Evolutionary conservation across 2,329 filamentous ascomycete species (phyloP).

Genomic region (Aspergillus sp.): DNA sequence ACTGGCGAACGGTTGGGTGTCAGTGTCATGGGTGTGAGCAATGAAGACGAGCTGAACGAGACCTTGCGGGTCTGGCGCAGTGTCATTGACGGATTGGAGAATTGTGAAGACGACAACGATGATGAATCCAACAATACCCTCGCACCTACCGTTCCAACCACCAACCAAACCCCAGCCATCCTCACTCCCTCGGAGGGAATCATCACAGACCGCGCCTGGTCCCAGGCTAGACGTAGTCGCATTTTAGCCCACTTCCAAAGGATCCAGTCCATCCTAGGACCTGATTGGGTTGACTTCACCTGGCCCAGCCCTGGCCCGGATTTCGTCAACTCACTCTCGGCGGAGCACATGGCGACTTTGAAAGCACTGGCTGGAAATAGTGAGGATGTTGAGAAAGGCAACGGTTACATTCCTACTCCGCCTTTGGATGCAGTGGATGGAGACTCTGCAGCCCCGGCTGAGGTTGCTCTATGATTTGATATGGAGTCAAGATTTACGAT

Average conservation of each 20-base stretch:
- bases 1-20: constrained; percentile 55
- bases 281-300: constrained; percentile 41
- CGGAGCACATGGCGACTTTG: constrained; percentile 19
- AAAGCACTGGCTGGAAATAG: constrained; percentile 3
- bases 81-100: constrained; percentile 46
- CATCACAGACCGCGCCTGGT: constrained; percentile 37
- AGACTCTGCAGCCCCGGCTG: constrained; percentile 4
- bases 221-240: constrained; percentile 26
- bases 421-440: constrained; percentile 24
- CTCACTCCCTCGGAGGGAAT: constrained; percentile 33
- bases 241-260: constrained; percentile 31
- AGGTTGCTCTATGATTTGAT: not conserved
- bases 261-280: constrained; percentile 35
- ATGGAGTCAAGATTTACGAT: not conserved
- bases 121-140: not conserved
- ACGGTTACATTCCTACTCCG: constrained; percentile 23
- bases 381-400: not conserved
- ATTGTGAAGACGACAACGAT: constrained; percentile 27
- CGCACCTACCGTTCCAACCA: not conserved
- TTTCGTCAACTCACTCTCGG: constrained; percentile 34
- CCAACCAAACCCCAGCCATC: constrained; percentile 8
- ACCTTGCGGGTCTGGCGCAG: constrained; percentile 55
- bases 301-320: constrained; percentile 40
- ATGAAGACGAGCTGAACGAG: constrained; percentile 55
- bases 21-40: constrained; percentile 62